Conservation (phyloP, 1,284 basidiomycete species). For the Ceratobasidium sp. region DNA sequence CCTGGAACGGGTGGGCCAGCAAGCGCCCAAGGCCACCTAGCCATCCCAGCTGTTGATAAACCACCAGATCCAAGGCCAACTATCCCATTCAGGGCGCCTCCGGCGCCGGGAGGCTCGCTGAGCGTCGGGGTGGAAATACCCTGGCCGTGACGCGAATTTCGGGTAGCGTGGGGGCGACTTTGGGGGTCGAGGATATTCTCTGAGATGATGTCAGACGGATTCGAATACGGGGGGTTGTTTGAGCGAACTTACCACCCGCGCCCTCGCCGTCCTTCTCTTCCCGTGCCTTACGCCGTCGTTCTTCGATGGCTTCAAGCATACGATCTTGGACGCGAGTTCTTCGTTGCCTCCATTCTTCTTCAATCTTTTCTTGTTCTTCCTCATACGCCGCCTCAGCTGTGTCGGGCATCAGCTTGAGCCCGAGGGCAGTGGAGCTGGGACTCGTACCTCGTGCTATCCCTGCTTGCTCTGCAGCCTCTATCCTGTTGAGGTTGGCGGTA, state of each 20-base stretch:
- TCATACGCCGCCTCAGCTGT: slow-evolving; percentile 58
- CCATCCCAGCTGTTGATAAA: slow-evolving; percentile 36
- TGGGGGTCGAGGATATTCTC: slow-evolving; percentile 66
- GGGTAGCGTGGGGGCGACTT: slow-evolving; percentile 78
- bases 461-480: slow-evolving; percentile 71
- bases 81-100: slow-evolving; percentile 53
- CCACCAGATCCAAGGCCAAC: slow-evolving; percentile 4
- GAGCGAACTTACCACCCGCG: slow-evolving; percentile 59
- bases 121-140: slow-evolving; percentile 63
- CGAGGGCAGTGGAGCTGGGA: not conserved
- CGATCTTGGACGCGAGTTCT: slow-evolving; percentile 75
- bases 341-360: slow-evolving; percentile 80
- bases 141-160: slow-evolving; percentile 75
- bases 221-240: not conserved
- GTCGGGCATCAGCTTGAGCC: slow-evolving; percentile 3
- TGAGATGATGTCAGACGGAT: slow-evolving; percentile 34
- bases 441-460: slow-evolving; percentile 33
- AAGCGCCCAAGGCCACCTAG: slow-evolving; percentile 33
- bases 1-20: slow-evolving; percentile 43
- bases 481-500: slow-evolving; percentile 72
- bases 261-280: slow-evolving; percentile 87
- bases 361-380: slow-evolving; percentile 76
- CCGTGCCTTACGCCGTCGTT: slow-evolving; percentile 73
- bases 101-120: slow-evolving; percentile 55
- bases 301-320: slow-evolving; percentile 82